Percentiles rank a stretch among this genome's conserved stretches.
Evolutionary conservation across 2,329 filamentous ascomycete species (phyloP).

Genomic region (Fusarium virguliforme): DNA sequence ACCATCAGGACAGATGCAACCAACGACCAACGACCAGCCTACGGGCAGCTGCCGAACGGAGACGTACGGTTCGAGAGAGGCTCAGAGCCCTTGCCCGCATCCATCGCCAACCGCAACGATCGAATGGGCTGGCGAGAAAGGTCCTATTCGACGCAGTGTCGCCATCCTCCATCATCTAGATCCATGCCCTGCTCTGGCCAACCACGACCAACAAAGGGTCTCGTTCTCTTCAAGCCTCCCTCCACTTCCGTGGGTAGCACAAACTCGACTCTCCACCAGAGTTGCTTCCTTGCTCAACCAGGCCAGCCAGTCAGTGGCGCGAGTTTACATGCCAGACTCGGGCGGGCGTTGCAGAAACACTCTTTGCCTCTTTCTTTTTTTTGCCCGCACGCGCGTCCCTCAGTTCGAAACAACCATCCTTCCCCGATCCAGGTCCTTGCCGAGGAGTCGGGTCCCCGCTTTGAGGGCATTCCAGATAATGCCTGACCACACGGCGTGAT

Average conservation of each 20-base stretch:
- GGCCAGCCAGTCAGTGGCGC: conserved; percentile 35
- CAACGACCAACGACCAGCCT: conserved; percentile 1
- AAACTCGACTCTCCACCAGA: conserved; percentile 17
- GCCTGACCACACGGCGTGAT: conserved; percentile 17
- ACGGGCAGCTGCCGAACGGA: not conserved
- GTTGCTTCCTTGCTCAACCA: conserved; percentile 17
- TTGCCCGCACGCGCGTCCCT: conserved; percentile 41
- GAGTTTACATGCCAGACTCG: conserved; percentile 46
- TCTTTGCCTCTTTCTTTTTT: conserved; percentile 13
- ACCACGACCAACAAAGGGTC: conserved; percentile 22
- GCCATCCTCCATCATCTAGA: conserved; percentile 22
- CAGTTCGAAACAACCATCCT: conserved; percentile 37
- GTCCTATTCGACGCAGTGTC: conserved; percentile 2
- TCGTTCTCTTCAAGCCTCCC: conserved; percentile 19
- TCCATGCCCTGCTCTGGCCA: conserved; percentile 34
- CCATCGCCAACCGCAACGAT: conserved; percentile 9
- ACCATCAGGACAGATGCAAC: conserved; percentile 31
- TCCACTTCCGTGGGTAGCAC: conserved; percentile 18
- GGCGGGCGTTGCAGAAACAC: conserved; percentile 34
- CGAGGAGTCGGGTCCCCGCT: conserved; percentile 27
- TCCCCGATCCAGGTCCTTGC: conserved; percentile 26
- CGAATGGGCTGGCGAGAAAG: conserved; percentile 9
- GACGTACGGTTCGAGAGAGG: not conserved
- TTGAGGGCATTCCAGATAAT: conserved; percentile 16
- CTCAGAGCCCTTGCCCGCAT: conserved; percentile 1